Base-by-base conservation (phyloP, 352 stramenopile genomes). In the Phytophthora capsici region DNA sequence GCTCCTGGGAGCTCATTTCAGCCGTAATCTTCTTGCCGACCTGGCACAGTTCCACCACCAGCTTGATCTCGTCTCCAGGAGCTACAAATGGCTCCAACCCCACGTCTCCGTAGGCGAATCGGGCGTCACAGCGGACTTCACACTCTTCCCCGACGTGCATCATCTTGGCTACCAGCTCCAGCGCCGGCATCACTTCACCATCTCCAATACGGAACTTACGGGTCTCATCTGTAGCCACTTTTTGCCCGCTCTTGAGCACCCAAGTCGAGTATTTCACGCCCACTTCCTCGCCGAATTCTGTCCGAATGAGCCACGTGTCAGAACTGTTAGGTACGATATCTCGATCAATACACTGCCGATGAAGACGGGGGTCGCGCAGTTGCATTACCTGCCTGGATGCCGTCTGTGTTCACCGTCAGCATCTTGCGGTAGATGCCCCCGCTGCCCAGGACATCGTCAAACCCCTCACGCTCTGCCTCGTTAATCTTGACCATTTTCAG, bases 281-380 rank as follows among this genome's bases (percentile, higher is more conserved):
- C 59, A 93, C 82, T 77, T 93, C 84, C 59, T 94, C 82, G 26
- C 84, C 84, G 61, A 92, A 94, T 60, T 94, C 86, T 92, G 56
- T 38, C 37, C 19, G 7, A n/a, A 61, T 25, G 13, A 14, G 41
- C 36, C 52, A 71, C 36, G 44, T 63, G 59, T 64, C 59, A 69
- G 44, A 19, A 43, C 26, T 34, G 19, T 34, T 47, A 32, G 20
- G 16, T 8, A 26, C 8, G 2, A 63, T 48, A 54, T 55, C 45
- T 62, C 6, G 13, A 40, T 10, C 1, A 19, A 3, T 51, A 43
- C 55, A 60, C 63, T 46, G 22, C 19, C 9, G 9, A 66, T 2
- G 9, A n/a, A 45, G 26, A 49, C 20, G 37, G 6, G 13, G 46
- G 2, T 8, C 19, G 40, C 1, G 53, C 59, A 36, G 57, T 2